A percentile compares a stretch with the other conserved stretches of the same genome.
Conservation (phyloP, 2,329 filamentous ascomycete genomes). For the Phialophora verrucosa region DNA sequence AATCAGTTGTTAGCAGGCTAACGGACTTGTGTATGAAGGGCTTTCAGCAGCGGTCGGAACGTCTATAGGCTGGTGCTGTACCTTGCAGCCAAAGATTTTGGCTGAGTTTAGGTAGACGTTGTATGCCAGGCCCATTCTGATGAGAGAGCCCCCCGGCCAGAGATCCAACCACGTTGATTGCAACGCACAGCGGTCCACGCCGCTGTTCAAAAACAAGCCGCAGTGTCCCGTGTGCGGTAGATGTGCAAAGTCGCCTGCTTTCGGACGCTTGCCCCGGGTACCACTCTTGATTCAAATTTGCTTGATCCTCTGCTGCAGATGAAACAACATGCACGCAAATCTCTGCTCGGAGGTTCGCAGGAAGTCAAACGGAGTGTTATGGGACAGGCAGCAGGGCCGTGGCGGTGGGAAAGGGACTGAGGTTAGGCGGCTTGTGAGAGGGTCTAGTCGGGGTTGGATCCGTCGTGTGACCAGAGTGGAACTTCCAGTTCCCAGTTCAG, state of each 20-base stretch:
- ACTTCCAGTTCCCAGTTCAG: background rate
- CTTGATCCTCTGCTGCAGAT: background rate
- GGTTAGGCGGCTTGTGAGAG: background rate
- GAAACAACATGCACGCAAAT: too few species aligned
- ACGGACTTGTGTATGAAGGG: background rate
- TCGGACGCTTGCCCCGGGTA: background rate
- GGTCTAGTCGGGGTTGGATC: background rate
- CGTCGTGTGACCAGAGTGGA: slow-evolving; percentile 7
- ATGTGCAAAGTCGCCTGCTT: background rate
- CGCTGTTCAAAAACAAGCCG: background rate
- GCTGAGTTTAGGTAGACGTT: slow-evolving; percentile 86
- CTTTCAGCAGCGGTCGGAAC: background rate
- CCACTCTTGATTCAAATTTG: background rate
- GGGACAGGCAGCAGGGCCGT: background rate
- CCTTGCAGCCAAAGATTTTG: slow-evolving; percentile 89
- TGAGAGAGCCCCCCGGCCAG: background rate
- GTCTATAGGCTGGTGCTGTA: slow-evolving; percentile 18
- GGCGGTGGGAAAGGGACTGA: background rate
- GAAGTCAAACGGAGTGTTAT: background rate
- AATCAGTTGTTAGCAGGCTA: slow-evolving; percentile 11
- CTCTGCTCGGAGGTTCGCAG: background rate
- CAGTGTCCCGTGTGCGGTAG: background rate
- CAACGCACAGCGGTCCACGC: background rate
- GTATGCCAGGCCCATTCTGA: slow-evolving; percentile 81
- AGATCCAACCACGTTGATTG: background rate